Evolutionary conservation across 1,284 basidiomycete species (phyloP), one percentile per base, ranked within the genome.

Genomic region (Filobasidium uniguttulatum): DNA sequence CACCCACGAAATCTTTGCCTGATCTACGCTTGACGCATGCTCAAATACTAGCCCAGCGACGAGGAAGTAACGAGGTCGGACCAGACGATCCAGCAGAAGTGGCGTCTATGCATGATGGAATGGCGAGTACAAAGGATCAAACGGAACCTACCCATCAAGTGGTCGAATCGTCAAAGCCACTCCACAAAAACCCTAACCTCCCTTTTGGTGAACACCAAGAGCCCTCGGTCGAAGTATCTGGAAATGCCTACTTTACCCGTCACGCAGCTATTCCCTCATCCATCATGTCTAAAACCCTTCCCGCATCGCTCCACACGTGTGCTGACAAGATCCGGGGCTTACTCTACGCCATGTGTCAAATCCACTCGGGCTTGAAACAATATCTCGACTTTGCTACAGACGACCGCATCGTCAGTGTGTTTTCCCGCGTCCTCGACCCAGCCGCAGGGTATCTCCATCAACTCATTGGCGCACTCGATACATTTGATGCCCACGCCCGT

Each of bases 231-330:
- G 80, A 85, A 49, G 78, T 78, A 22, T 88, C 91, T 63, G 79
- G 87, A 28, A 86, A 90, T 64, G 85, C 85, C 9, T 98, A 98
- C 67, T 98, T 98, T 70, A 81, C 84, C 26, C 80, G 91, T 17
- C 72, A 93, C 15, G 77, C 75, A 17, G 81, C 82, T 37, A 71
- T 93, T 3, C 84, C 85, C 0, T 46, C 43, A 3, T 30, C 34
- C 12, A 44, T 40, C 3, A 77, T 82, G 29, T 76, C 80, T 22
- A 80, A 79, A 56, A 75, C 80, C 14, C 77, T 94, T 9, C 85
- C 91, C 0, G 71, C 76, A 7, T 73, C 83, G 8, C 72, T 97
- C 15, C 72, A 83, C 23, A 75, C 75, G 37, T 76, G 93, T 29
- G 76, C 93, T 46, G 90, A 98, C 62, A 83, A 85, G 5, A 81